Percentiles rank a stretch among this genome's conserved stretches.
These are phyloP conservation scores for Miscanthus lutarioriparius DNA, from an alignment of 176 grass and related monocot genomes.

Conservation along the genomic window DNA sequence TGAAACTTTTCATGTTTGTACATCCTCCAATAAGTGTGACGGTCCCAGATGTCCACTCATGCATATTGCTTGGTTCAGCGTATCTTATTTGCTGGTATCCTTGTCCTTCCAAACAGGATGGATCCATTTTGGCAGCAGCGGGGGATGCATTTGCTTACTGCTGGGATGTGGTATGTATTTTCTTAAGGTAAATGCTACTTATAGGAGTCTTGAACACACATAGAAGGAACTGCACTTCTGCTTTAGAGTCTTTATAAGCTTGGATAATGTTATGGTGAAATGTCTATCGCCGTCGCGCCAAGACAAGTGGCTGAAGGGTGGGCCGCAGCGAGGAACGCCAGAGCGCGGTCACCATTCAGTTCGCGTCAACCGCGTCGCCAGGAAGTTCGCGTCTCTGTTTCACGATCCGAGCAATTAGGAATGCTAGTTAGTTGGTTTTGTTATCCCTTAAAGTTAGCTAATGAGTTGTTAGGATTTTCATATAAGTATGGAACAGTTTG, in stretches of 20 bases:
- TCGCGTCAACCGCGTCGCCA: too few species aligned
- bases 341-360: too few species aligned
- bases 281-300: too few species aligned
- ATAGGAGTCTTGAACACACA: background rate
- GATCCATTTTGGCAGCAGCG: conserved; percentile 80
- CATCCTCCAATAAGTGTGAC: background rate
- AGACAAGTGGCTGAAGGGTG: too few species aligned
- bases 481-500: too few species aligned
- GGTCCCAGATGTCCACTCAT: background rate
- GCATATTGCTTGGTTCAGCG: conserved; percentile 10
- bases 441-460: too few species aligned
- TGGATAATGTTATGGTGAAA: background rate
- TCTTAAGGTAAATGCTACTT: conserved; percentile 38
- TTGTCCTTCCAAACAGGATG: conserved; percentile 61
- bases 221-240: conserved; percentile 20
- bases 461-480: too few species aligned
- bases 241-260: conserved; percentile 28
- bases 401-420: too few species aligned
- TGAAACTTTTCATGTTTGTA: conserved; percentile 1
- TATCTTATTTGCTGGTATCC: background rate
- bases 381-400: too few species aligned
- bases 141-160: conserved; percentile 90
- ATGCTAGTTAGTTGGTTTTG: too few species aligned
- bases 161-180: conserved; percentile 95
- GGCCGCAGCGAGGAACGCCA: too few species aligned